Evolutionary conservation across 768 basidiomycete species (phyloP).

Genomic region (Leccinum disarticulatum): DNA sequence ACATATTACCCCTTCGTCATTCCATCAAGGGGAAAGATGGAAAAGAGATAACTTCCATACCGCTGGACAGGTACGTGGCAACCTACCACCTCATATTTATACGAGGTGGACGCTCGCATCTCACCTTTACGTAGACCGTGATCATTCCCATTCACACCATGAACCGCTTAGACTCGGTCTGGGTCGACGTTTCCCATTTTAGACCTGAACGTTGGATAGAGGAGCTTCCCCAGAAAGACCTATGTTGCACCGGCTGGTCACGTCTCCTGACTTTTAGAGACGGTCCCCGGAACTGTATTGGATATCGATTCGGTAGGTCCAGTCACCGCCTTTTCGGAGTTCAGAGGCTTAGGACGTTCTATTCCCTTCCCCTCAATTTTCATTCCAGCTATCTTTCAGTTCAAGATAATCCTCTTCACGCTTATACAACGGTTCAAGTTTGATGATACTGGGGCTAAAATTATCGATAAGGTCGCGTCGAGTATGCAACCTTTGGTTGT

Average conservation of each 20-base stretch:
- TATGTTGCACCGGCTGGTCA: constrained; percentile 7
- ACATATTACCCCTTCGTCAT: constrained; percentile 4
- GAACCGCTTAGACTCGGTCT: constrained; percentile 5
- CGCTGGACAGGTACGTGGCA: constrained; percentile 4
- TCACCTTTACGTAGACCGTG: not conserved
- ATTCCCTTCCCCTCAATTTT: not conserved
- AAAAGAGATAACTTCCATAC: constrained; percentile 5
- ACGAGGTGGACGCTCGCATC: too few species aligned
- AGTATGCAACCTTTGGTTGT: constrained; percentile 11
- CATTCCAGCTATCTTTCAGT: constrained; percentile 5
- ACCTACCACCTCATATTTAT: not conserved
- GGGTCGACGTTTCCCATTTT: not conserved
- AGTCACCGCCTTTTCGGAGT: not conserved
- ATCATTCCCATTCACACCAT: constrained; percentile 3
- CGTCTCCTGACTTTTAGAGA: constrained; percentile 7
- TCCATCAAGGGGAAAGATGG: constrained; percentile 2
- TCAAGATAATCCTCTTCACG: constrained; percentile 7
- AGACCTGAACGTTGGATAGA: constrained; percentile 5
- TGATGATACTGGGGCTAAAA: not conserved
- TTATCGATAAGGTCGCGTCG: constrained; percentile 1
- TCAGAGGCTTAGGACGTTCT: not conserved
- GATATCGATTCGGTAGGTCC: constrained; percentile 3
- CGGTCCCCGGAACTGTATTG: constrained; percentile 9
- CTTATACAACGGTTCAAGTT: constrained; percentile 1
- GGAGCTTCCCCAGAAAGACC: constrained; percentile 2